Base-by-base conservation (phyloP, 441 rosid species). In the Croton setiger region DNA sequence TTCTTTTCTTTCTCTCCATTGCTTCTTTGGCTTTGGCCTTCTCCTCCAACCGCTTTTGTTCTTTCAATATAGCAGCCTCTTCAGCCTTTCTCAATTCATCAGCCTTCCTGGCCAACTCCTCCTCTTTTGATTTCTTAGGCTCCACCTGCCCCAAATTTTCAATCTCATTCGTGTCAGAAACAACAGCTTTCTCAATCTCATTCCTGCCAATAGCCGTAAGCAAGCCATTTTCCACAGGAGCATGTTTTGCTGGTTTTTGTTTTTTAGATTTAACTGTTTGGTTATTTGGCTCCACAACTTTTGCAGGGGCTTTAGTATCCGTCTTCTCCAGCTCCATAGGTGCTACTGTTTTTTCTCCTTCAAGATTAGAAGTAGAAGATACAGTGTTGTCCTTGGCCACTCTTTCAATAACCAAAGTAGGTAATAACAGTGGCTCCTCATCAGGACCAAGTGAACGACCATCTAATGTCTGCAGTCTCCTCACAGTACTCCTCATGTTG, bases 361-460 rank as follows among this genome's bases (percentile, higher is more conserved):
- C 70, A 33, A 44, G 55, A 75, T 83, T 71, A 51, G 84, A 66
- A 74, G 57, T 72, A 33, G 74, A 68, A 23, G 80, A 14, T 55
- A 69, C 56, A 52, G 77, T 45, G 69, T 54, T 82, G 71, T 76
- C 73, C 70, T 74, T 87, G 73, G 78, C 79, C 23, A 61, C 75
- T 78, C 83, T 75, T 72, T 76, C 78, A 75, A 48, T 75, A 33
- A 73, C 39, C 64, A 72, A 36, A 69, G 72, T 59, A 53, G 85
- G 86, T 68, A 87, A 67, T 57, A 74, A 75, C 63, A 87, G 89
- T 20, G 83, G 85, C 66, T 79, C 87, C 80, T 90, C 98, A 70
- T 87, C 84, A 52, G 88, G 95, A 70, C 98, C 97, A 57, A 87
- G 88, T 61, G 93, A 79, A 66, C 98, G 93, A 58, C 98, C 98